A percentile compares a stretch with the other conserved stretches of the same genome.
Evolutionary conservation across 2,329 filamentous ascomycete genomes (phyloP).

Genomic region (Sporothrix variecibatus): DNA sequence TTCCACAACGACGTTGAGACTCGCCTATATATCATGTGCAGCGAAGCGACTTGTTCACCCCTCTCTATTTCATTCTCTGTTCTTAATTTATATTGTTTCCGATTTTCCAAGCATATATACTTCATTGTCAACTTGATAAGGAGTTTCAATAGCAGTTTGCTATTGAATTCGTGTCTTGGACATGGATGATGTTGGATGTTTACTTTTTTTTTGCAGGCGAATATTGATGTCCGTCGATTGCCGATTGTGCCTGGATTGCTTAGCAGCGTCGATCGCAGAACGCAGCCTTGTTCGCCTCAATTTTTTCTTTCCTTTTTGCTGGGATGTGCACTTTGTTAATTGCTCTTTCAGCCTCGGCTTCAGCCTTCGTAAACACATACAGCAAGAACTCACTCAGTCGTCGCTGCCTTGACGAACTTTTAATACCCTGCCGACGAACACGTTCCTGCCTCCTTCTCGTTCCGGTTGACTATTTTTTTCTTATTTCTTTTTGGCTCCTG

Average conservation of each 20-base stretch:
- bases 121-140: no score
- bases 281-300: neutral
- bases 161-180: neutral
- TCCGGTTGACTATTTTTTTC: neutral
- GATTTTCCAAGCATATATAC: neutral
- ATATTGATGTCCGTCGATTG: neutral
- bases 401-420: neutral
- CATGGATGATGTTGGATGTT: neutral
- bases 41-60: slow-evolving; percentile 16
- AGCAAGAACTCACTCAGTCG: neutral
- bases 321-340: neutral
- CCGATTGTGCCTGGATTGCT: neutral
- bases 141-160: neutral
- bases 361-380: neutral
- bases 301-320: neutral
- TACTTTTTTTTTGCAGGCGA: neutral
- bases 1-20: neutral
- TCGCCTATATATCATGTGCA: slow-evolving; percentile 11
- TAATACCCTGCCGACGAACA: neutral
- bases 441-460: neutral
- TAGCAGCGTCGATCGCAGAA: slow-evolving; percentile 1
- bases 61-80: neutral
- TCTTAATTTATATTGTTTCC: neutral
- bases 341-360: neutral
- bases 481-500: neutral